Evolutionary conservation across 1,139 yeast species (phyloP).

Genomic region (Magnusiomyces magnusii): DNA sequence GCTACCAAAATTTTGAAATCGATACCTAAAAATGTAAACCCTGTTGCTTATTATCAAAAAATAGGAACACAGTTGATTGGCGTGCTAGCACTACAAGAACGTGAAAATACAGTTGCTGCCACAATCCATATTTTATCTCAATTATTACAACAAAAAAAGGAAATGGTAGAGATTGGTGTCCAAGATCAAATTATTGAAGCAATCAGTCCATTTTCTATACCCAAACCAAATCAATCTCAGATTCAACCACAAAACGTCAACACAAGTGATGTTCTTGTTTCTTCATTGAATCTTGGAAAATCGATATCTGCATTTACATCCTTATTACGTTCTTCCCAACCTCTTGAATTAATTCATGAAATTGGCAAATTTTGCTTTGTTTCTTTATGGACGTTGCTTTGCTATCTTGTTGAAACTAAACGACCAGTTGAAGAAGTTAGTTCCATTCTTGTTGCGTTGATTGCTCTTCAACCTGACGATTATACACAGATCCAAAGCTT

Average conservation of each 20-base stretch:
- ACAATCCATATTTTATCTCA: constrained; percentile 48
- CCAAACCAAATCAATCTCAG: not conserved
- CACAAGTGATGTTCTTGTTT: not conserved
- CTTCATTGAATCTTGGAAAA: not conserved
- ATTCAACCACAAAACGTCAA: not conserved
- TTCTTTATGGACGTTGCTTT: constrained; percentile 3
- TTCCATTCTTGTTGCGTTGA: not conserved
- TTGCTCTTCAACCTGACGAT: constrained; percentile 7
- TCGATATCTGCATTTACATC: constrained; percentile 14
- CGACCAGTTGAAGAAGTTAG: not conserved
- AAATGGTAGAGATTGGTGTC: constrained; percentile 53
- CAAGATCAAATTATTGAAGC: constrained; percentile 26
- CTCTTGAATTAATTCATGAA: not conserved
- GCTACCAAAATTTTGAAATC: constrained; percentile 55
- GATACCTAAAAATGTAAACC: constrained; percentile 48
- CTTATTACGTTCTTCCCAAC: not conserved
- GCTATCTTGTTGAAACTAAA: not conserved
- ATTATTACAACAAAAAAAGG: constrained; percentile 46
- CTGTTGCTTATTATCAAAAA: constrained; percentile 45
- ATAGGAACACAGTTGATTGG: constrained; percentile 56
- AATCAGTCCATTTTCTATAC: constrained; percentile 15
- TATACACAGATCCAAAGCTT: constrained; percentile 1
- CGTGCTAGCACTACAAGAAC: constrained; percentile 39
- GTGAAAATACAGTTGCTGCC: constrained; percentile 40
- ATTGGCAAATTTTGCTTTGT: not conserved